phyloP scores from a whole-genome alignment of 768 basidiomycete genomes.

The Agrocybe praecox region DNA sequence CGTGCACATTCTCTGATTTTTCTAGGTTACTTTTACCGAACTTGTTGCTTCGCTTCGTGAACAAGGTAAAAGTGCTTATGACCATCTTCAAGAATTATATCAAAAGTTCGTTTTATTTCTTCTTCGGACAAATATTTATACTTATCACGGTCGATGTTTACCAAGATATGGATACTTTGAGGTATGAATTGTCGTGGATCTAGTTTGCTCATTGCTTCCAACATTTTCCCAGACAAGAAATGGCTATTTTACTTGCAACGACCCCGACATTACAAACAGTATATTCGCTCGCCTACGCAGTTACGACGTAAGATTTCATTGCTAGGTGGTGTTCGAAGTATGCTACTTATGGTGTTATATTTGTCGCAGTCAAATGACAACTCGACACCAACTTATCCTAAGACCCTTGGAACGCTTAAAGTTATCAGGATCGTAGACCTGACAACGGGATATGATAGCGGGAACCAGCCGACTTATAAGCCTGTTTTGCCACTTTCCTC shows the following conservation, averaged over 20 bases:
- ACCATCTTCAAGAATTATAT: conserved; percentile 67
- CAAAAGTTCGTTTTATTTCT: conserved; percentile 31
- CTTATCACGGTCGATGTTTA: not conserved
- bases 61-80: conserved; percentile 54
- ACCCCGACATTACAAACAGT: conserved; percentile 61
- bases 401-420: conserved; percentile 56
- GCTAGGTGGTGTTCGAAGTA: not conserved
- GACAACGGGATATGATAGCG: conserved; percentile 77
- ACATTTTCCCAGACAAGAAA: conserved; percentile 64
- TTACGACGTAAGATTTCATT: conserved; percentile 42
- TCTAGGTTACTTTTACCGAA: conserved; percentile 69
- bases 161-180: conserved; percentile 78
- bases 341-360: not conserved
- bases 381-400: conserved; percentile 52
- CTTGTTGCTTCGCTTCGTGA: conserved; percentile 53
- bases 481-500: conserved; percentile 72
- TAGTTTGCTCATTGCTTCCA: not conserved
- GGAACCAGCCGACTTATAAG: conserved; percentile 64
- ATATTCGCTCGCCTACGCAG: conserved; percentile 73
- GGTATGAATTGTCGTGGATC: conserved; percentile 33
- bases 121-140: not conserved
- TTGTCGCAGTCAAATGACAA: conserved; percentile 5
- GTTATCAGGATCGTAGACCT: conserved; percentile 74
- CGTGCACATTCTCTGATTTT: not conserved
- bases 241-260: conserved; percentile 78